Conservation (phyloP, 2,329 filamentous ascomycete species). For the Monilinia fructigena region DNA sequence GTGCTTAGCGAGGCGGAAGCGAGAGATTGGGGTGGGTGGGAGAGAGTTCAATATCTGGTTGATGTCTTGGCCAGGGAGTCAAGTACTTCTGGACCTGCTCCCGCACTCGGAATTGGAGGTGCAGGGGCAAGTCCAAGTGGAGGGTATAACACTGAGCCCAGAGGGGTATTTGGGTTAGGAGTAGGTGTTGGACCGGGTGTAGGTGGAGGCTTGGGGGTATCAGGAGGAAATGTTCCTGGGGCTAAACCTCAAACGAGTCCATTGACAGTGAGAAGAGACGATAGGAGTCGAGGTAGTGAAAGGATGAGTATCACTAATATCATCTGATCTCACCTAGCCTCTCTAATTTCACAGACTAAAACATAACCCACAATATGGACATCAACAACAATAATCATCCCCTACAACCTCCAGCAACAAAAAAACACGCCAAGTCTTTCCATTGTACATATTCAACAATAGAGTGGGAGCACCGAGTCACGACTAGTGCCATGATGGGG, state of each 20-base stretch:
- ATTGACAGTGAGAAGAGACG: neutral
- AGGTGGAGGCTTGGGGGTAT: neutral
- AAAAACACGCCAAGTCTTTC: neutral
- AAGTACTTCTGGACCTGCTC: constrained; percentile 17
- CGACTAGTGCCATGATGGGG: too few species aligned
- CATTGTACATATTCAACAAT: neutral
- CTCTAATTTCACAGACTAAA: neutral
- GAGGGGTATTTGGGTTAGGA: constrained; percentile 8
- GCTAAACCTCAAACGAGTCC: neutral
- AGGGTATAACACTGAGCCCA: neutral
- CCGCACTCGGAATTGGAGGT: neutral
- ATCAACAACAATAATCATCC: neutral
- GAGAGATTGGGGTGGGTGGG: constrained; percentile 79
- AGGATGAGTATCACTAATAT: constrained; percentile 39
- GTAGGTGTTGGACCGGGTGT: constrained; percentile 18
- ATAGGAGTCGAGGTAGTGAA: constrained; percentile 31
- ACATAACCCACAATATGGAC: neutral
- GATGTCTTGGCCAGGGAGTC: constrained; percentile 48
- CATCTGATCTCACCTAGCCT: constrained; percentile 25
- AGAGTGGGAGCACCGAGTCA: too few species aligned
- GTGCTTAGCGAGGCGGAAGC: constrained; percentile 56
- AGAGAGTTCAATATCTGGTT: constrained; percentile 64
- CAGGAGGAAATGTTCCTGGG: neutral
- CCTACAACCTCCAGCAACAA: neutral
- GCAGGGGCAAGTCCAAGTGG: neutral